A percentile compares a stretch with the other conserved stretches of the same genome.
Conservation (phyloP, 768 basidiomycete species). For the Rhizopogon vesiculosus region DNA sequence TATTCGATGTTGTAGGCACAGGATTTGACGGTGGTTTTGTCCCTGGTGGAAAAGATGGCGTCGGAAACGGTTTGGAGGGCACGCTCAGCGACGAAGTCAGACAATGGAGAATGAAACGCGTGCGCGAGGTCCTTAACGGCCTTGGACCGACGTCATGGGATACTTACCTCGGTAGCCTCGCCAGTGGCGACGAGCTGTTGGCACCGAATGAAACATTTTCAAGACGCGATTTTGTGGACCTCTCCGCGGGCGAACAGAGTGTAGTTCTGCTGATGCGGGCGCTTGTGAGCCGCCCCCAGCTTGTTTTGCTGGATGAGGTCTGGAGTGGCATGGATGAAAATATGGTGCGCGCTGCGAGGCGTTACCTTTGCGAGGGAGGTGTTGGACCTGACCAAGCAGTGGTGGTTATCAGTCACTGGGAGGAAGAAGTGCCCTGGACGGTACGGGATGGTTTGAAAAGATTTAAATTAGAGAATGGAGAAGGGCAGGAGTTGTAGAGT, state of each 20-base stretch:
- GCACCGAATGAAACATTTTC: conserved; percentile 40
- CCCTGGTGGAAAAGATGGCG: conserved; percentile 36
- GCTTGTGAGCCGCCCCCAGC: conserved; percentile 63
- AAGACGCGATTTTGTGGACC: conserved; percentile 49
- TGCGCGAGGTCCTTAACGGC: conserved; percentile 56
- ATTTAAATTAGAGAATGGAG: conserved; percentile 32
- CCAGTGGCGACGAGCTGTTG: not conserved
- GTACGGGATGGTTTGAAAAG: conserved; percentile 45
- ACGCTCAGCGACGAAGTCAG: conserved; percentile 28
- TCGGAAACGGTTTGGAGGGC: conserved; percentile 43
- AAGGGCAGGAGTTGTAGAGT: conserved; percentile 13
- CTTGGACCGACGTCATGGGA: conserved; percentile 60
- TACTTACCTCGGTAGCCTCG: not conserved
- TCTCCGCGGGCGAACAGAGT: conserved; percentile 73
- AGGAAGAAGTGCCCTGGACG: conserved; percentile 86
- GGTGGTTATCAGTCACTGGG: conserved; percentile 87
- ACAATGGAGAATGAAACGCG: conserved; percentile 34
- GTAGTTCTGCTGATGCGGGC: conserved; percentile 84
- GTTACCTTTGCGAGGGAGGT: conserved; percentile 54
- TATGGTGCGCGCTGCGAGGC: conserved; percentile 63
- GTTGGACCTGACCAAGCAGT: conserved; percentile 63
- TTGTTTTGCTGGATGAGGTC: conserved; percentile 88
- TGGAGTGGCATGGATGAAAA: conserved; percentile 88
- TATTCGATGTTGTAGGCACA: conserved; percentile 79
- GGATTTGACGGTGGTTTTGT: conserved; percentile 89